Percentiles rank a stretch among this genome's conserved stretches.
Evolutionary conservation across 768 basidiomycete species (phyloP).

Genomic region (Leccinum ochraceum): DNA sequence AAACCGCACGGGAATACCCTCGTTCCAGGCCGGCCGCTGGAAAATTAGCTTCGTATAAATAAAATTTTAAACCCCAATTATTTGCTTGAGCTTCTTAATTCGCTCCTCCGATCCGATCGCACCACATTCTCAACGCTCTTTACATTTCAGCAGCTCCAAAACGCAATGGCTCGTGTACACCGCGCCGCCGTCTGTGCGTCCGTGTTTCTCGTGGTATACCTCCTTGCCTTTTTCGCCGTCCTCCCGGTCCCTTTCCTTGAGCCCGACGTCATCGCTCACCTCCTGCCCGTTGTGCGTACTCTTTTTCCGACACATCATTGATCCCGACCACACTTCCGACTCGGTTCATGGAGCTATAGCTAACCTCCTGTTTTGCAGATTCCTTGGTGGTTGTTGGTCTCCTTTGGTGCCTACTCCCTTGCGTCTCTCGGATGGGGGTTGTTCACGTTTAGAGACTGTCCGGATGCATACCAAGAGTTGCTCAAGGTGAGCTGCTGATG

Average conservation of each 20-base stretch:
- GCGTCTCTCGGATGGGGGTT: conserved; percentile 77
- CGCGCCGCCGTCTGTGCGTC: conserved; percentile 50
- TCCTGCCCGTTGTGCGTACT: conserved; percentile 20
- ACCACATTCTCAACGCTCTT: background rate
- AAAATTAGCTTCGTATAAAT: too few relatives aligned
- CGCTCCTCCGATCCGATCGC: too few relatives aligned
- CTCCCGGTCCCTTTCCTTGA: conserved; percentile 21
- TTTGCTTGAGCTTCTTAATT: too few relatives aligned
- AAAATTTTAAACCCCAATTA: too few relatives aligned
- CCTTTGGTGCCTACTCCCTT: conserved; percentile 79
- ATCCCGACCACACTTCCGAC: background rate
- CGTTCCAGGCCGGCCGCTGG: too few relatives aligned
- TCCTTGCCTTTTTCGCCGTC: conserved; percentile 39
- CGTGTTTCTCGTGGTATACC: conserved; percentile 48
- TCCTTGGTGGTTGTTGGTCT: conserved; percentile 81
- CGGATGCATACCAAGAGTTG: conserved; percentile 75
- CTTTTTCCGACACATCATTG: background rate
- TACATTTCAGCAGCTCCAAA: background rate
- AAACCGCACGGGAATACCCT: too few relatives aligned
- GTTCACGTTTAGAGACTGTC: conserved; percentile 72
- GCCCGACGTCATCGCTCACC: background rate
- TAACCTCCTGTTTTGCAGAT: conserved; percentile 42
- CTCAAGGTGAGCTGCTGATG: conserved; percentile 42
- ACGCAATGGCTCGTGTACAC: conserved; percentile 60
- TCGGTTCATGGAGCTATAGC: background rate